Conservation (phyloP, 768 basidiomycete species). For the Xerocomellus chrysenteron region DNA sequence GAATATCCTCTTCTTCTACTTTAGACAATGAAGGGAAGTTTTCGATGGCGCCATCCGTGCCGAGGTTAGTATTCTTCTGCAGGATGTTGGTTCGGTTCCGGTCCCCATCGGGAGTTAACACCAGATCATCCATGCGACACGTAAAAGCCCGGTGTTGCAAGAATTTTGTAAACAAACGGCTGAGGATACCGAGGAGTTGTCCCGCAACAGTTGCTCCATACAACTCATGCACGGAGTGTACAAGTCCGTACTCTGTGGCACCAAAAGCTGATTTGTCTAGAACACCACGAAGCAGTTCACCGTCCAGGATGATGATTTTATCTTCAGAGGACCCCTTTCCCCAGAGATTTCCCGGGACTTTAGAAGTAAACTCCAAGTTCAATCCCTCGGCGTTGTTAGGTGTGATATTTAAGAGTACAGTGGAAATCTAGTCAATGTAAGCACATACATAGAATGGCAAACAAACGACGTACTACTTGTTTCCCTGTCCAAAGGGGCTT, state of each 20-base stretch:
- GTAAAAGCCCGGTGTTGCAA: conserved; percentile 96
- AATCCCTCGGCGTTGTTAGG: conserved; percentile 77
- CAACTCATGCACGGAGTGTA: conserved; percentile 95
- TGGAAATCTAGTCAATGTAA: conserved; percentile 69
- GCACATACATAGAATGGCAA: neutral
- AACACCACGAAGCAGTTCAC: conserved; percentile 90
- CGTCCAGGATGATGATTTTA: conserved; percentile 86
- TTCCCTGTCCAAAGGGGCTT: conserved; percentile 95
- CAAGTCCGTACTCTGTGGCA: conserved; percentile 92
- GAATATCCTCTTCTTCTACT: conserved; percentile 52
- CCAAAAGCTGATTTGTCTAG: conserved; percentile 98
- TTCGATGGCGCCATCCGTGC: conserved; percentile 86
- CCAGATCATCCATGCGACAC: conserved; percentile 97
- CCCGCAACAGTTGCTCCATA: conserved; percentile 91
- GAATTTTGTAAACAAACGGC: conserved; percentile 94
- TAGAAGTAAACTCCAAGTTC: conserved; percentile 82
- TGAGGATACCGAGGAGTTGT: conserved; percentile 87
- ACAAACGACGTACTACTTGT: conserved; percentile 72
- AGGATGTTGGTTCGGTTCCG: conserved; percentile 65
- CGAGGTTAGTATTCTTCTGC: conserved; percentile 63
- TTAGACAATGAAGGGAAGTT: conserved; percentile 76
- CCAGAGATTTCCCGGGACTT: conserved; percentile 88
- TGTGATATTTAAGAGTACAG: conserved; percentile 88
- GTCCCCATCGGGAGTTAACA: conserved; percentile 83
- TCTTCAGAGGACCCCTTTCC: conserved; percentile 77